Evolutionary conservation across 1,139 yeast species (phyloP), one percentile per base, ranked within the genome.

Genomic region (Debaryomyces psychrophilus): DNA sequence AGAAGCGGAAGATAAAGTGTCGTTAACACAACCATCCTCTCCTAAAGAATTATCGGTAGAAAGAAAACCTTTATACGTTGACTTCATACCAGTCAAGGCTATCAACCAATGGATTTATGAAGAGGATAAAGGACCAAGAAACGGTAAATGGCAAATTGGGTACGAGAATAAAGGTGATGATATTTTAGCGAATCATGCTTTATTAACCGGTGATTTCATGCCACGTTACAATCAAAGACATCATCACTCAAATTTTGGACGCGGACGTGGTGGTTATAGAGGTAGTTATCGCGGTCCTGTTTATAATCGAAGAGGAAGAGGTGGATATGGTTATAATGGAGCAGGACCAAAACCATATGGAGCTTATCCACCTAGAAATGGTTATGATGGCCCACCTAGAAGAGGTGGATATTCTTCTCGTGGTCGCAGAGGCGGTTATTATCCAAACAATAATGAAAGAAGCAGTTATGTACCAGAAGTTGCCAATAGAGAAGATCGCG

Each of bases 71-170:
- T 52, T 74, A 33, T 74, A 60, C 51, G 70, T 71, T 35, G 80
- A 76, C 51, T 75, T 59, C 52, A 69, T 76, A 31, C 79, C 79
- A 0, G 79, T 73, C 9, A 70, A 71, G 51, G 77, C 77, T 14
- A 65, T 74, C 15, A 71, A 69, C 48, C 68, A 65, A 44, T 75
- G 80, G 79, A 73, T 75, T 11, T 76, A 65, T 52, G 78, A 75
- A 53, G 81, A 76, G 53, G 73, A 69, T 46, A 59, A 57, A 37
- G 77, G 76, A 8, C 79, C 81, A 7, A 58, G 60, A 37, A 68
- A 74, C 53, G 80, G 78, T 1, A 59, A 71, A 43, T 76, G 81
- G 80, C 67, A 66, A 44, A 60, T 76, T 28, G 65, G 64, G 14
- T 75, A 69, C 50, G 67, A 61, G 34, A 54, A 50, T 12, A 54